Evolutionary conservation across 805 yeast species (phyloP).

Genomic region (Candida succiphila): DNA sequence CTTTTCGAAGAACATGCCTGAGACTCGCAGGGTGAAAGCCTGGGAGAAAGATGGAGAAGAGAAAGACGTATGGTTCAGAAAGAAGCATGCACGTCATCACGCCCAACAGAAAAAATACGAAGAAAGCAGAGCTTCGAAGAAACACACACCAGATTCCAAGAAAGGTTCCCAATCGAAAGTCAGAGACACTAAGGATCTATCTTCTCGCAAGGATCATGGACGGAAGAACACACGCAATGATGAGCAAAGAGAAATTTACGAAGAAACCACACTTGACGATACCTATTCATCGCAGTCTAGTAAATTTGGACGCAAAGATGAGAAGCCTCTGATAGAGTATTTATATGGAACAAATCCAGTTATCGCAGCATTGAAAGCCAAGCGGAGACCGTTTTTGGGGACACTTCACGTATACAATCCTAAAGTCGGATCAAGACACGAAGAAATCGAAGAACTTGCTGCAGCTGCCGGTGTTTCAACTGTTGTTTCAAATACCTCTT

Average conservation of each 20-base stretch:
- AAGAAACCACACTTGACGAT: neutral
- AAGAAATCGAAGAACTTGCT: slow-evolving; percentile 38
- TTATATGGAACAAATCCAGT: slow-evolving; percentile 74
- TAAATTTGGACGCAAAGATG: neutral
- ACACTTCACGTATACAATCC: slow-evolving; percentile 38
- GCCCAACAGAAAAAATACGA: slow-evolving; percentile 30
- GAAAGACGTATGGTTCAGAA: slow-evolving; percentile 52
- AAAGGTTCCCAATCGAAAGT: too few relatives aligned
- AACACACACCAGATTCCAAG: slow-evolving; percentile 11
- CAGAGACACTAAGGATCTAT: neutral
- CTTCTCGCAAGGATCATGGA: neutral
- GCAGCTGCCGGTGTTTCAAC: slow-evolving; percentile 29
- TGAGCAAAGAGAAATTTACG: too few relatives aligned
- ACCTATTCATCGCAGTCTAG: neutral
- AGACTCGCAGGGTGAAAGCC: slow-evolving; percentile 34
- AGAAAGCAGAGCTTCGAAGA: slow-evolving; percentile 11
- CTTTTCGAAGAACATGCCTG: slow-evolving; percentile 35
- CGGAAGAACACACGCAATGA: neutral
- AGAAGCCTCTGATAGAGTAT: slow-evolving; percentile 48
- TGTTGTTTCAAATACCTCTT: slow-evolving; percentile 18
- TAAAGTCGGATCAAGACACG: slow-evolving; percentile 17
- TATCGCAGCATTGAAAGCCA: slow-evolving; percentile 51
- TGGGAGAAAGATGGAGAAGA: slow-evolving; percentile 57
- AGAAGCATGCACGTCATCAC: slow-evolving; percentile 59
- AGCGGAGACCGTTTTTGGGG: slow-evolving; percentile 42